Evolutionary conservation across 2,329 filamentous ascomycete genomes (phyloP), one percentile per base, ranked within the genome.

Genomic region (Elsinoe arachidis): DNA sequence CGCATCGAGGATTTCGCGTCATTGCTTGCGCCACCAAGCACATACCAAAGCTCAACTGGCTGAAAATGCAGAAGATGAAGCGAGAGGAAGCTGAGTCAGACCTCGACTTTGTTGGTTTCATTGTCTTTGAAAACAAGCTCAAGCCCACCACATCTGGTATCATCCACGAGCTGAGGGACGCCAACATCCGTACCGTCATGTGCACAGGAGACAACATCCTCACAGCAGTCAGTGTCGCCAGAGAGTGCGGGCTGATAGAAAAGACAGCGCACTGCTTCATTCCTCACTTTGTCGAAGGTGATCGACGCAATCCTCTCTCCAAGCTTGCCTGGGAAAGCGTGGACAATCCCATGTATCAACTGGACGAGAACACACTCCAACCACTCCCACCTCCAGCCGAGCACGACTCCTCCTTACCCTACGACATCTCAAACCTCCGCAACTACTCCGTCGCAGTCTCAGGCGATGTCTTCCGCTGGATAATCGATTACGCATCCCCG

Each of bases 71-170:
- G 67, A 96, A 95, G 74, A 91, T 97, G 86, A 87, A 84, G 64
- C 86, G 93, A 30, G 76, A 84, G 38, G 88, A 96, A 55, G 91
- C 88, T 7, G 93, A 99, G 71, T 86, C 82, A 2, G 79, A 84
- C 33, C 80, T 99, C 10, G 84, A 92, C 46, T 97, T 99, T 67
- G 80, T 91, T 35, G 93, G 93, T 4, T 99, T 99, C 73, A 97
- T 99, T 67, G 86, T 99, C 56, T 99, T 99, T 65, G 93, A 99
- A 73, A 99, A 99, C 74, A 99, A 99, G 73, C 76, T 99, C 60
- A 99, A 99, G 71, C 85, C 88, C 1, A 90, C 83, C 17, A 96
- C 92, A 0, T 80, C 88, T 1, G 80, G 80, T 1, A 87, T 96
- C 34, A 82, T 99, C 23, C 80, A 87, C 57, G 91, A 97, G 72